Evolutionary conservation across 2,329 filamentous ascomycete species (phyloP), one percentile per base, ranked within the genome.

Genomic region (Fusarium cyanostomum): DNA sequence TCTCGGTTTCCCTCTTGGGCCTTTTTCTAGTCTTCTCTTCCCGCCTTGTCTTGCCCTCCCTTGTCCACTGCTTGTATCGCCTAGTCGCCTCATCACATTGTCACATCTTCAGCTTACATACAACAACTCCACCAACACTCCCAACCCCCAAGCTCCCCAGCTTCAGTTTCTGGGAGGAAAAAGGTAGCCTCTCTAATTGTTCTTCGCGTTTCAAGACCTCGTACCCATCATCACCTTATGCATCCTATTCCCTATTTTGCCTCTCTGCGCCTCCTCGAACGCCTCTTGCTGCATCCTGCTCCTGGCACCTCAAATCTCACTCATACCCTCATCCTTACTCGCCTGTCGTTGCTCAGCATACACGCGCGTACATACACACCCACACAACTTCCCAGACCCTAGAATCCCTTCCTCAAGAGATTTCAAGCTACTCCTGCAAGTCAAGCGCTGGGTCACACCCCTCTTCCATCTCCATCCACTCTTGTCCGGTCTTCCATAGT

Each of bases 361-460:
- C 62, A 62, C 48, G 52, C 65, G 53, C 49, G 44, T 27, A 41
- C 62, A 57, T 54, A 51, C 45, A 43, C 43, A 55, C 53, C 42
- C 28, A 55, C 45, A 56, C 46, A 53, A 42, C 18, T 42, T 30
- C 27, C 24, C 26, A 49, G 63, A 67, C 63, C 63, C 63, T 66
- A 41, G 64, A 67, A 66, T 58, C 52, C 56, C 44, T 46, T 54
- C 46, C 42, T 49, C 56, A 55, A 68, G 66, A 64, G 45, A 59
- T 65, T 65, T 48, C 58, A 70, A 71, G 62, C 69, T 71, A 71
- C 59, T 66, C 52, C 67, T 71, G 69, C 69, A 71, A 68, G 69
- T 68, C 67, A 73, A 73, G 71, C 71, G 68, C 71, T 66, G 68
- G 69, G 66, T 72, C 70, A 72, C 65, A 71, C 71, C 68, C 70